Conservation (phyloP, 1,284 basidiomycete species). For the Hortiboletus rubellus region DNA sequence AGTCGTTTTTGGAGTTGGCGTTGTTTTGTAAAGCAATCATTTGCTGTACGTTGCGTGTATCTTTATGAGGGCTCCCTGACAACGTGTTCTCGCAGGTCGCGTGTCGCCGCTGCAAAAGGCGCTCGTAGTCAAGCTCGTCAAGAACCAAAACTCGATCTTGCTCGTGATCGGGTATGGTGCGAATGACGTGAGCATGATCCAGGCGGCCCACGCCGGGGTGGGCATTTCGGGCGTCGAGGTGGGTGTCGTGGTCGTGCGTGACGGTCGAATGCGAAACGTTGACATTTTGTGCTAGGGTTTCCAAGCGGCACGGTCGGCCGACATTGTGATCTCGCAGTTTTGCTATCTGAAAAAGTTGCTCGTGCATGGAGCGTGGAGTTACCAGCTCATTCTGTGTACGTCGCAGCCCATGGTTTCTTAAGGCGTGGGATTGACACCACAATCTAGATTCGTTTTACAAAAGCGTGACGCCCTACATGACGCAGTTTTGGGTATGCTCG, state of each 20-base stretch:
- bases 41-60: constrained; percentile 65
- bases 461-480: constrained; percentile 98
- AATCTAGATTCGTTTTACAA: constrained; percentile 87
- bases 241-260: constrained; percentile 27
- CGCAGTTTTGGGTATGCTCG: constrained; percentile 84
- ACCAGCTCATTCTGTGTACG: constrained; percentile 92
- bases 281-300: constrained; percentile 61
- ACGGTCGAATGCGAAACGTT: neutral
- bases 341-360: constrained; percentile 95
- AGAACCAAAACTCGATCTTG: constrained; percentile 89
- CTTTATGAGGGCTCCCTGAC: neutral
- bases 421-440: neutral
- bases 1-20: constrained; percentile 92
- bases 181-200: constrained; percentile 97
- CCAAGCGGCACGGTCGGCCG: constrained; percentile 95
- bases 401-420: constrained; percentile 13
- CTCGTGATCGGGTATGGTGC: constrained; percentile 85
- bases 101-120: constrained; percentile 99
- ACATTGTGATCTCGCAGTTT: constrained; percentile 98
- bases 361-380: constrained; percentile 99
- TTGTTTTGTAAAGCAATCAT: constrained; percentile 98
- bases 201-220: constrained; percentile 96
- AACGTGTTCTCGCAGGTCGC: constrained; percentile 59
- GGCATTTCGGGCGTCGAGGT: constrained; percentile 98
- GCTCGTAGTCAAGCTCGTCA: constrained; percentile 96